These are phyloP conservation scores for Cetradonia linearis DNA, from an alignment of 495 filamentous ascomycete genomes.

Conservation along the genomic window DNA sequence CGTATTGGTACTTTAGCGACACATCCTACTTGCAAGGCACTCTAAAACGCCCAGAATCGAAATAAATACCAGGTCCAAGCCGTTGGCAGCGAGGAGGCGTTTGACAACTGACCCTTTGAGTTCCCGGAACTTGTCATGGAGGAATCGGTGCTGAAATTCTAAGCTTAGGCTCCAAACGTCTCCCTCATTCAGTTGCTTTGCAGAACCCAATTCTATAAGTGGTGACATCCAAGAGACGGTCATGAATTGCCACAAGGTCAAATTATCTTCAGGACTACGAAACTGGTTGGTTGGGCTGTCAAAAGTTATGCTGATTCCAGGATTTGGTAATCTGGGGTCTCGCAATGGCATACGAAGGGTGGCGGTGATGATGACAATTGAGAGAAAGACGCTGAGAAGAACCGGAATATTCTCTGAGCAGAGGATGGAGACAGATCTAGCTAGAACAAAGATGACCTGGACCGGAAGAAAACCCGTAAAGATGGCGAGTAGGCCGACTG, in stretches of 20 bases:
- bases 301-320: conserved; percentile 52
- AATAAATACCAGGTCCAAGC: conserved; percentile 61
- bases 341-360: conserved; percentile 67
- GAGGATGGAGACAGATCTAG: conserved; percentile 25
- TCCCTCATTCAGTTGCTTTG: conserved; percentile 55
- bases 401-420: conserved; percentile 31
- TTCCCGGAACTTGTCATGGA: conserved; percentile 63
- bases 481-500: conserved; percentile 35
- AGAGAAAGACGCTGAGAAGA: conserved; percentile 34
- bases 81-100: conserved; percentile 63
- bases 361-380: conserved; percentile 36
- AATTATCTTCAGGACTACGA: conserved; percentile 72
- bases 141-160: conserved; percentile 62
- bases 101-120: conserved; percentile 59
- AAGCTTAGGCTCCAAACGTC: conserved; percentile 69
- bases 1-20: background rate
- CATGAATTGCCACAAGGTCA: conserved; percentile 72
- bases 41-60: conserved; percentile 51
- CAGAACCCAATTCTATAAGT: conserved; percentile 52
- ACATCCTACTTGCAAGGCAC: conserved; percentile 41
- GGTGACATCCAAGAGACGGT: conserved; percentile 75
- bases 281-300: conserved; percentile 46
- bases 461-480: conserved; percentile 29
- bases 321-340: conserved; percentile 44
- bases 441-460: conserved; percentile 30